A percentile compares a stretch with the other conserved stretches of the same genome.
Evolutionary conservation across 768 basidiomycete genomes (phyloP).

Genomic region (Lactarius sp.): DNA sequence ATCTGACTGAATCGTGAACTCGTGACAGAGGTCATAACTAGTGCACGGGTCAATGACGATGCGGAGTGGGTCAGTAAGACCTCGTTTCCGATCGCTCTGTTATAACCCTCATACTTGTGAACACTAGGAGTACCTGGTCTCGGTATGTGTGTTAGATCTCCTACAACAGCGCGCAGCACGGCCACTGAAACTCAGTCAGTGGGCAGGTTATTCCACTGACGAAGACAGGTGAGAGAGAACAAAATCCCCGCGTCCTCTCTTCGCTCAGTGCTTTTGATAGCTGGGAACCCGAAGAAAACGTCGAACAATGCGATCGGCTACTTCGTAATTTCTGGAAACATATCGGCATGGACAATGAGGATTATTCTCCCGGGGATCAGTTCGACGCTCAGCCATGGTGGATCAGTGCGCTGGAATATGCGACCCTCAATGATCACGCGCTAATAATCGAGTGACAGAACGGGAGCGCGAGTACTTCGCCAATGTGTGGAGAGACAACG

Average conservation of each 20-base stretch:
- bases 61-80: slow-evolving; percentile 47
- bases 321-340: slow-evolving; percentile 54
- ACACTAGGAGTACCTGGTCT: slow-evolving; percentile 59
- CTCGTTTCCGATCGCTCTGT: not conserved
- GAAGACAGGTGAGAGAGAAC: slow-evolving; percentile 46
- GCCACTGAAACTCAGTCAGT: slow-evolving; percentile 38
- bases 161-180: not conserved
- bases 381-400: slow-evolving; percentile 44
- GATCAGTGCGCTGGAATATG: slow-evolving; percentile 44
- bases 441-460: slow-evolving; percentile 28
- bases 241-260: not conserved
- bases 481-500: not conserved
- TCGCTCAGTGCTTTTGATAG: slow-evolving; percentile 35
- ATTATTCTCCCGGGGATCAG: slow-evolving; percentile 47
- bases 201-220: slow-evolving; percentile 57
- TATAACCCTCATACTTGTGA: not conserved
- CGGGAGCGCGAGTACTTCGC: slow-evolving; percentile 39
- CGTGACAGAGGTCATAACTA: slow-evolving; percentile 52
- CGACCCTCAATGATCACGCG: not conserved
- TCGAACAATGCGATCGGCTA: slow-evolving; percentile 52
- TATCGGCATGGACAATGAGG: slow-evolving; percentile 51
- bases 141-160: slow-evolving; percentile 38
- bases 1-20: not conserved
- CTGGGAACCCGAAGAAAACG: slow-evolving; percentile 65
- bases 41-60: slow-evolving; percentile 48